Evolutionary conservation across 352 stramenopile genomes (phyloP), one percentile per base, ranked within the genome.

Genomic region (Pythium insidiosum): DNA sequence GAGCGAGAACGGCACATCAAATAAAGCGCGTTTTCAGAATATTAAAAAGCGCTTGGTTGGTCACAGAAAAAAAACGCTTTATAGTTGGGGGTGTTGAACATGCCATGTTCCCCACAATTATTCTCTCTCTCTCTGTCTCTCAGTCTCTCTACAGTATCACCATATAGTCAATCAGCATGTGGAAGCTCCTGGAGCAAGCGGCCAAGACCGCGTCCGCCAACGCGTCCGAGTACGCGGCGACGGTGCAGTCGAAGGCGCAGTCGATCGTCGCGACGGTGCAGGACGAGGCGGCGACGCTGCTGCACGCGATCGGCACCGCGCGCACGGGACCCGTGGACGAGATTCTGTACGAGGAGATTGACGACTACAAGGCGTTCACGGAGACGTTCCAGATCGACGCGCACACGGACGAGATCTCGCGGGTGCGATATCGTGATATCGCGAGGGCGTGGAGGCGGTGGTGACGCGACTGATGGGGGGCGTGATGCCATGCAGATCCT

Each of bases 281-380:
- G 50, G 75, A 88, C 36, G 80, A 93, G 43, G 80, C 80, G 0
- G 57, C 55, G 23, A 82, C 62, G 29, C 56, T 93, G 24, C 63
- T 93, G 21, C 73, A 73, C 37, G 66, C 77, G 40, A 82, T 90
- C 38, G 68, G 73, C 45, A 72, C 61, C 12, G 50, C 63, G 38
- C 68, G 66, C 35, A 53, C 54, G 16, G 75, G 75, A 13, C 80
- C 80, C 5, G 78, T 93, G 29, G 80, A 93, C 43, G 80, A 93
- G 66, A 67, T 83, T 45, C 31, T 89, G 50, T 89, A 84, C 46
- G 80, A 90, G 38, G 80, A 90, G 39, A 56, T 90, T 15, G 73
- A 81, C 0, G 73, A 63, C 30, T 93, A 75, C 48, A 72, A 84
- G 47, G 62, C 58, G 10, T 93, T 93, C 21, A 58, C 48, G 16